Conservation (phyloP, 75 land plant genomes). For the Cryptomeria japonica region DNA sequence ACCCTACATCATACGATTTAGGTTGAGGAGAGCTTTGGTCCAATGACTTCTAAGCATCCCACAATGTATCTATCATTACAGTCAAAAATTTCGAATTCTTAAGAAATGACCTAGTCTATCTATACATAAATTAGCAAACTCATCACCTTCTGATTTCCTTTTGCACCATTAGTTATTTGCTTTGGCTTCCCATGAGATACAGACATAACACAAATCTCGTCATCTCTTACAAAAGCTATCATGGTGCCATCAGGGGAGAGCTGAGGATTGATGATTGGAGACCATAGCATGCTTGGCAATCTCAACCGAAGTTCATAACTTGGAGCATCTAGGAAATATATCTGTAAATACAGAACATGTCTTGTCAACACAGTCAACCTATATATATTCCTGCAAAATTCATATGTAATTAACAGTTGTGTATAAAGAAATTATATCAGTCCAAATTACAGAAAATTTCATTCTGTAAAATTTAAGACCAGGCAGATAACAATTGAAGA, state of each 20-base stretch:
- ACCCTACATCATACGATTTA: not conserved
- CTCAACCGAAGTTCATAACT: constrained; percentile 65
- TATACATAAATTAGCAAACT: not conserved
- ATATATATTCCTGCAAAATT: not conserved
- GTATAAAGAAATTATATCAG: not conserved
- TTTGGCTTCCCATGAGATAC: constrained; percentile 48
- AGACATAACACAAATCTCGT: constrained; percentile 74
- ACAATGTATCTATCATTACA: not conserved
- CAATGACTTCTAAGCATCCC: not conserved
- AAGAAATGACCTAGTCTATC: not conserved
- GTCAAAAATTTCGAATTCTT: not conserved
- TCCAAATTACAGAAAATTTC: not conserved
- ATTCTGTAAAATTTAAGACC: not conserved
- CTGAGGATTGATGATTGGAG: constrained; percentile 92
- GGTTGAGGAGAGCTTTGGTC: not conserved
- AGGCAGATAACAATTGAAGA: not conserved
- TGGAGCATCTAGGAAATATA: constrained; percentile 73
- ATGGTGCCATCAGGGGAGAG: constrained; percentile 93
- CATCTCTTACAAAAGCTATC: constrained; percentile 81
- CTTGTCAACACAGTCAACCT: not conserved
- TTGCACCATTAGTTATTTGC: constrained; percentile 77
- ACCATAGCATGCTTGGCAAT: constrained; percentile 47
- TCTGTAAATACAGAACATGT: constrained; percentile 37
- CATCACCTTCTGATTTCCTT: constrained; percentile 55
- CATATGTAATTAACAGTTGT: not conserved